Percentiles rank a stretch among this genome's conserved stretches.
Conservation (phyloP, 78 protist genomes). For the Speleostelium caveatum region DNA sequence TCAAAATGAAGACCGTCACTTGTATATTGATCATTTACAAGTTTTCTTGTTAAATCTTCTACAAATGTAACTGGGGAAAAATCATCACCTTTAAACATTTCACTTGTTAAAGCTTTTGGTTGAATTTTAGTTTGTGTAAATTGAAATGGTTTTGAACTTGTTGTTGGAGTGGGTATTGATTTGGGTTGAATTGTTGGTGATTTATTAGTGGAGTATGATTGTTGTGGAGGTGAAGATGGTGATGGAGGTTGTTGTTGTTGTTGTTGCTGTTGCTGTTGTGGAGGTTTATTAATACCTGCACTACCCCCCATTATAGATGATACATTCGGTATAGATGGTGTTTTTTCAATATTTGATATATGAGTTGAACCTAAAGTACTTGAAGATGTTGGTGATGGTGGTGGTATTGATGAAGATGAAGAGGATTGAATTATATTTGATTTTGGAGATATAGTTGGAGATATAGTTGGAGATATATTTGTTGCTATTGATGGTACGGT, state of each 20-base stretch:
- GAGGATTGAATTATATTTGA: not conserved
- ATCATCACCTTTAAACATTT: conserved; percentile 62
- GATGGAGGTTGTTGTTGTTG: not conserved
- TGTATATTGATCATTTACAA: conserved; percentile 48
- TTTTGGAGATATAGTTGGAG: conserved; percentile 3
- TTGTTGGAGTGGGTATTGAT: not conserved
- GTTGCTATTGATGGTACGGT: not conserved
- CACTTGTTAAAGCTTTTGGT: conserved; percentile 33
- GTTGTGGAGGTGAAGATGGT: not conserved
- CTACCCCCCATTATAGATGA: too few species aligned
- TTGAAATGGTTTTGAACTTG: conserved; percentile 2
- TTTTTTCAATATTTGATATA: not conserved
- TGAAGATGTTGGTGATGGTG: not conserved
- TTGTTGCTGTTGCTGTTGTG: too few species aligned
- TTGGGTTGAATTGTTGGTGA: not conserved
- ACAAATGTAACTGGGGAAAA: conserved; percentile 39
- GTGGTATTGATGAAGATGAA: not conserved
- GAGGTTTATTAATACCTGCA: too few species aligned
- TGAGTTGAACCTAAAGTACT: not conserved
- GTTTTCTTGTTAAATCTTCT: conserved; percentile 55
- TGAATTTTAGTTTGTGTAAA: conserved; percentile 6
- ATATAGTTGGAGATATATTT: not conserved
- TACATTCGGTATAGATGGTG: too few species aligned
- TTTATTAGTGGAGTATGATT: not conserved
- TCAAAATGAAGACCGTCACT: conserved; percentile 58